phyloP scores from a whole-genome alignment of 371 early-diverging fungal genomes.

The Mucor sp. region DNA sequence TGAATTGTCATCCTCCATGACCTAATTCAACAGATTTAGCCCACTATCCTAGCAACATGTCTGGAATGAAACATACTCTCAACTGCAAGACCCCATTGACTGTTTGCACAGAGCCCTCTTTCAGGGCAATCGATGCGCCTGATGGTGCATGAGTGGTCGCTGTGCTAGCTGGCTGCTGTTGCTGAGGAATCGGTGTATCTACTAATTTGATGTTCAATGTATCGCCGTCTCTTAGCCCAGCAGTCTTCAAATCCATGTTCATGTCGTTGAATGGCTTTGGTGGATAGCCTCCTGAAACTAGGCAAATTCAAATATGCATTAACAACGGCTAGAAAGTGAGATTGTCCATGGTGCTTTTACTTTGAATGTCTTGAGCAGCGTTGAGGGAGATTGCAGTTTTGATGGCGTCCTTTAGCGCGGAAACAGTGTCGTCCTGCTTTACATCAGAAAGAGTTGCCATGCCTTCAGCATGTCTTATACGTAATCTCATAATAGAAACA shows the following conservation, averaged over 20 bases:
- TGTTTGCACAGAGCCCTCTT: constrained; percentile 15
- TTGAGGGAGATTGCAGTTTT: constrained; percentile 1
- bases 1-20: constrained; percentile 58
- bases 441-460: constrained; percentile 34
- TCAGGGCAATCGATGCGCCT: not conserved
- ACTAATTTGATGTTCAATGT: constrained; percentile 30
- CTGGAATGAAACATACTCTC: constrained; percentile 9
- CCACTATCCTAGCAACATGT: not conserved
- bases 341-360: constrained; percentile 3
- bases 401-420: constrained; percentile 23
- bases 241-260: constrained; percentile 8
- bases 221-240: constrained; percentile 42
- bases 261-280: constrained; percentile 33
- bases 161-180: not conserved
- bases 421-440: constrained; percentile 27
- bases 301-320: not conserved
- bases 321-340: not conserved
- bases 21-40: constrained; percentile 20
- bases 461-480: constrained; percentile 49
- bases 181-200: constrained; percentile 3
- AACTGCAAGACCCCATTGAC: constrained; percentile 11
- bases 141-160: not conserved
- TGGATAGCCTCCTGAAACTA: constrained; percentile 52
- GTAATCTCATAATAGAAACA: constrained; percentile 41
- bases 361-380: constrained; percentile 14